Evolutionary conservation across 257 asterid genomes (phyloP), one percentile per base, ranked within the genome.

Genomic region (Hygrophila difformis): DNA sequence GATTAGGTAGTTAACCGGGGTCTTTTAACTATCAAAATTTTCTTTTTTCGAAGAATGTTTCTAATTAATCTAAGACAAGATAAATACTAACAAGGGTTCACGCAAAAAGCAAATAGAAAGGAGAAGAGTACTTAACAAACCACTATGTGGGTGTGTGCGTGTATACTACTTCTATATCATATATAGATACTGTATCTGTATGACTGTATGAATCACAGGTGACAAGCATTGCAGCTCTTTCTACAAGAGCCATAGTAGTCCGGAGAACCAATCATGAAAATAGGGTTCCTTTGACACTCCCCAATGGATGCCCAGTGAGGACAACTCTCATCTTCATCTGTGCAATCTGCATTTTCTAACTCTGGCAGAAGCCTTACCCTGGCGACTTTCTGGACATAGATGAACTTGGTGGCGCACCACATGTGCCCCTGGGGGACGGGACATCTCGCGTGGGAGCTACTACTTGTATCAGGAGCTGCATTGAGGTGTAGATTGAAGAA

Each of bases 191-290:
- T n/a, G n/a, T n/a, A n/a, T n/a, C n/a, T n/a, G n/a, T n/a, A n/a
- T n/a, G n/a, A n/a, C n/a, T n/a, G n/a, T n/a, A n/a, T n/a, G n/a
- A n/a, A n/a, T n/a, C n/a, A n/a, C n/a, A n/a, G n/a, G n/a, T n/a
- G n/a, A n/a, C 97, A 88, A 22, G 72, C 83, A 23, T 70, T 74
- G 67, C 97, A 88, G 42, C 97, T 88, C 82, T 76, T 88, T 75
- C 93, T 76, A 68, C 97, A 88, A 13, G 95, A 63, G 16, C 97
- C 95, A 10, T 74, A 76, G 55, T 88, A 84, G 63, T 88, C 97
- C 47, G 87, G 73, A 26, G 97, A 70, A 51, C 95, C 97, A 42
- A 74, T 50, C 97, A 88, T 84, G 70, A 76, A 88, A 46, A 84
- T 70, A 2, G 92, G 56, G 54, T 88, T 88, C 60, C 70, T 72